Conservation (phyloP, 2,329 filamentous ascomycete genomes). For the Aspergillus chevalieri region DNA sequence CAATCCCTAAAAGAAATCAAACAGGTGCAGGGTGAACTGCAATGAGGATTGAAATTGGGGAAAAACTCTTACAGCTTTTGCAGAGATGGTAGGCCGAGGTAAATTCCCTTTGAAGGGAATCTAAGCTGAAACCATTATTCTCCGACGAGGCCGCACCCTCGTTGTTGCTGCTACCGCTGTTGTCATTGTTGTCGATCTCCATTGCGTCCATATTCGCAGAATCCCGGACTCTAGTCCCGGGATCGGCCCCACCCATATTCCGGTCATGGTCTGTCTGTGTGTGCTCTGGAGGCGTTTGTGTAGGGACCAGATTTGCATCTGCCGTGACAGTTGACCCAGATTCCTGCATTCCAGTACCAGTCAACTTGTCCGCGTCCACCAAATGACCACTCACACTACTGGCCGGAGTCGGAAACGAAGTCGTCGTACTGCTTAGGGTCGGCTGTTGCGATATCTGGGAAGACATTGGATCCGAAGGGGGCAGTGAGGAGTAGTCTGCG, state of each 20-base stretch:
- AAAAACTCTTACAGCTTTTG: constrained; percentile 44
- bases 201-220: constrained; percentile 13
- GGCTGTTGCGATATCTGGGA: constrained; percentile 38
- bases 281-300: constrained; percentile 21
- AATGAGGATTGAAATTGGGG: constrained; percentile 36
- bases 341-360: constrained; percentile 17
- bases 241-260: constrained; percentile 13
- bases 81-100: constrained; percentile 44
- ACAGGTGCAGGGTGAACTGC: constrained; percentile 20
- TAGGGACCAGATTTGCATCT: constrained; percentile 11
- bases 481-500: constrained; percentile 35
- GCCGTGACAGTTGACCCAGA: constrained; percentile 7
- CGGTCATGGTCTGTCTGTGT: constrained; percentile 32
- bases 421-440: constrained; percentile 29
- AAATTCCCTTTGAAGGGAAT: constrained; percentile 42
- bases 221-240: constrained; percentile 15
- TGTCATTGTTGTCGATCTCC: constrained; percentile 20
- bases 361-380: constrained; percentile 29
- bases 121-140: constrained; percentile 28
- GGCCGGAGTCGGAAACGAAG: constrained; percentile 41
- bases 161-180: constrained; percentile 37
- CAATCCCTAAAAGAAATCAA: constrained; percentile 22
- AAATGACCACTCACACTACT: constrained; percentile 38
- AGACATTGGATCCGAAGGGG: constrained; percentile 39
- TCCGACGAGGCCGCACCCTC: constrained; percentile 11